These are phyloP conservation scores for Glomus cerebriforme DNA, from an alignment of 192 early-diverging fungal species.

Conservation along the genomic window DNA sequence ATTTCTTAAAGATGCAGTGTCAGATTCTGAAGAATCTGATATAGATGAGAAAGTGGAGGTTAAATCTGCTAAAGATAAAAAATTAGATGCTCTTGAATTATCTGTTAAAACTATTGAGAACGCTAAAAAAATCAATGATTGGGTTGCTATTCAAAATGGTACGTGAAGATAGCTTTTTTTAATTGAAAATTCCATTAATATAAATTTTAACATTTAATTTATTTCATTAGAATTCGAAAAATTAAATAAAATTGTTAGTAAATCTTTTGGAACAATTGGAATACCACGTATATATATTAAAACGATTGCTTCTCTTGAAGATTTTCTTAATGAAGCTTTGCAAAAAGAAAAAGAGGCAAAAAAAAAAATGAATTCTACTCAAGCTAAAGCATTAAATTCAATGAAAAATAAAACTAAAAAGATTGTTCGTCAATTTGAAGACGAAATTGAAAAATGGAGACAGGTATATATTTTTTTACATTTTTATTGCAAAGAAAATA, in stretches of 20 bases:
- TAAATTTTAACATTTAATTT: conserved; percentile 13
- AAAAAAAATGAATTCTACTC: conserved; percentile 83
- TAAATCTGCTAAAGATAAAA: conserved; percentile 84
- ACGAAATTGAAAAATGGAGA: conserved; percentile 68
- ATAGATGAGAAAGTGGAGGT: conserved; percentile 77
- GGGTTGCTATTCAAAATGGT: conserved; percentile 81
- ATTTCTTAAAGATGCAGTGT: conserved; percentile 45
- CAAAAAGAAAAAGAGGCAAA: conserved; percentile 69
- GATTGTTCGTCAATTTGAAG: conserved; percentile 75
- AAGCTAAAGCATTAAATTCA: conserved; percentile 82
- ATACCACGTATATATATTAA: conserved; percentile 77
- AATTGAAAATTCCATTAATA: not conserved
- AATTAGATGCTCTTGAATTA: conserved; percentile 78
- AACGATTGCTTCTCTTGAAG: conserved; percentile 74
- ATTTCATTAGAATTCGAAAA: conserved; percentile 81
- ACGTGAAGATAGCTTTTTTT: conserved; percentile 9
- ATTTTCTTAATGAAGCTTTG: conserved; percentile 63
- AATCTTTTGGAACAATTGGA: conserved; percentile 55
- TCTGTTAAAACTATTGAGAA: conserved; percentile 69
- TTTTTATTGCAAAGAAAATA: not conserved
- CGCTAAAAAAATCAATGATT: conserved; percentile 85
- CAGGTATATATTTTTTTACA: conserved; percentile 35
- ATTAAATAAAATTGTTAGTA: conserved; percentile 67
- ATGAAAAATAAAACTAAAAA: conserved; percentile 95
- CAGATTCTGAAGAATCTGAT: conserved; percentile 57